These are phyloP conservation scores for Annulohypoxylon maeteangense DNA, from an alignment of 495 filamentous ascomycete species.

Conservation along the genomic window DNA sequence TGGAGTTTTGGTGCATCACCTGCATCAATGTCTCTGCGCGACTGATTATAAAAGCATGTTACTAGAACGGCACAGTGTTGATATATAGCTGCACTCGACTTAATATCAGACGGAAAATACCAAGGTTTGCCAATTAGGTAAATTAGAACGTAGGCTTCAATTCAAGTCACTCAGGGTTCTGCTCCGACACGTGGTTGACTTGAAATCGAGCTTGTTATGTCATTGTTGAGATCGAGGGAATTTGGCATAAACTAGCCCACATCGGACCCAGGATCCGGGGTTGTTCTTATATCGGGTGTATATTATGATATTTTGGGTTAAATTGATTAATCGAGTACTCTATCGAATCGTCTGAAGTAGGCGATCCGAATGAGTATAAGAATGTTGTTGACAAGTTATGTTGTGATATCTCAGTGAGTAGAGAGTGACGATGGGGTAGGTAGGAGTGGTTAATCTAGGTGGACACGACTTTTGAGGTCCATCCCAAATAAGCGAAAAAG, in stretches of 20 bases:
- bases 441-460: constrained; percentile 48
- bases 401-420: constrained; percentile 32
- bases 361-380: constrained; percentile 58
- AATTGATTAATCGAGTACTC: constrained; percentile 29
- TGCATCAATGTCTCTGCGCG: constrained; percentile 15
- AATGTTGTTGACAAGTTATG: constrained; percentile 42
- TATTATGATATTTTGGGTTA: neutral
- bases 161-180: constrained; percentile 14
- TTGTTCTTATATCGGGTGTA: constrained; percentile 15
- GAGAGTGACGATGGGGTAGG: constrained; percentile 46
- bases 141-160: constrained; percentile 10
- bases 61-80: constrained; percentile 11
- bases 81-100: constrained; percentile 42
- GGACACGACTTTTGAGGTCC: constrained; percentile 49
- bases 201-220: constrained; percentile 2
- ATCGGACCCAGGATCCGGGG: constrained; percentile 9
- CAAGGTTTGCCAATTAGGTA: constrained; percentile 15
- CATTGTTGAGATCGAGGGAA: constrained; percentile 44
- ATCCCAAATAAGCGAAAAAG: constrained; percentile 48
- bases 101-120: constrained; percentile 8
- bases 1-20: constrained; percentile 18
- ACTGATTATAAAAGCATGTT: constrained; percentile 45
- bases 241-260: constrained; percentile 29
- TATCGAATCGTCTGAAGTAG: constrained; percentile 38
- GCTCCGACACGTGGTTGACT: constrained; percentile 28